Evolutionary conservation across 1,284 basidiomycete genomes (phyloP).

Genomic region (Ganoderma multipileum): DNA sequence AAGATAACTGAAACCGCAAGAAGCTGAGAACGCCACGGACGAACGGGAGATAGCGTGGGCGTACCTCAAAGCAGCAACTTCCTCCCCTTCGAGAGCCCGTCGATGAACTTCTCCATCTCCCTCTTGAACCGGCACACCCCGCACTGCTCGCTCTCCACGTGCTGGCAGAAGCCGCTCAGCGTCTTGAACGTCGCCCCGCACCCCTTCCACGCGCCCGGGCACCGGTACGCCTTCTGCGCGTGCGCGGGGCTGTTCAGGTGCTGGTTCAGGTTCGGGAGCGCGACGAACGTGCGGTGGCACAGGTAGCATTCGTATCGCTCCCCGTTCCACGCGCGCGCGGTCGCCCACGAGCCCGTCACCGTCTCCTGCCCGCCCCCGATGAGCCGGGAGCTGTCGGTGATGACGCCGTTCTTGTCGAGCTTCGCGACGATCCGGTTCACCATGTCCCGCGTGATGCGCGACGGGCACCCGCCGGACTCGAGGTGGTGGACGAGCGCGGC

Average conservation of each 20-base stretch:
- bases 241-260: slow-evolving; percentile 38
- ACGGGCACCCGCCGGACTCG: slow-evolving; percentile 41
- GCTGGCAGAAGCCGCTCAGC: slow-evolving; percentile 41
- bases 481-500: slow-evolving; percentile 43
- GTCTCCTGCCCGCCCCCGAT: slow-evolving; percentile 22
- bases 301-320: slow-evolving; percentile 47
- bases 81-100: slow-evolving; percentile 13
- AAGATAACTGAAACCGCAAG: neutral
- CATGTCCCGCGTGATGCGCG: slow-evolving; percentile 38
- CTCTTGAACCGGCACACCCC: slow-evolving; percentile 35
- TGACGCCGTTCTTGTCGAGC: slow-evolving; percentile 37
- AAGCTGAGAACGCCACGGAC: neutral
- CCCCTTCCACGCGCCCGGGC: slow-evolving; percentile 28
- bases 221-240: slow-evolving; percentile 32
- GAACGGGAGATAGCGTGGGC: neutral
- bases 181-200: slow-evolving; percentile 38
- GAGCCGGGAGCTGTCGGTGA: slow-evolving; percentile 42
- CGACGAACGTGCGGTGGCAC: slow-evolving; percentile 30
- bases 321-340: slow-evolving; percentile 46
- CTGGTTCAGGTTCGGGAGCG: slow-evolving; percentile 29
- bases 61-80: neutral
- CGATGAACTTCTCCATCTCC: slow-evolving; percentile 32
- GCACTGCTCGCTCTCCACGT: slow-evolving; percentile 42
- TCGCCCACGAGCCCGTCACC: slow-evolving; percentile 34
- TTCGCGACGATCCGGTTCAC: slow-evolving; percentile 37